Conservation (phyloP, 2,329 filamentous ascomycete species). For the Truncatella angustata region DNA sequence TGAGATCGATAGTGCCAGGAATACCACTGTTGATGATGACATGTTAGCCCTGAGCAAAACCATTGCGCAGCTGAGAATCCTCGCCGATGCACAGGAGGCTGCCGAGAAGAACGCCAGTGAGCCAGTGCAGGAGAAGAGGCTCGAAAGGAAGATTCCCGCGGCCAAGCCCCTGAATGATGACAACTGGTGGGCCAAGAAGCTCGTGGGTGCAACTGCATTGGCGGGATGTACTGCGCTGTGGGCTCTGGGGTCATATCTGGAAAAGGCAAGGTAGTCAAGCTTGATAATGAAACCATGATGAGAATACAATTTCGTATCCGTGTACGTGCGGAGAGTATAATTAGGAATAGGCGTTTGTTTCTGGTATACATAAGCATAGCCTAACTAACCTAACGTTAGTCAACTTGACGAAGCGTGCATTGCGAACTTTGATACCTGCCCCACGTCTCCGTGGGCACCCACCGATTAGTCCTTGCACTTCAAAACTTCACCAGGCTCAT, state of each 20-base stretch:
- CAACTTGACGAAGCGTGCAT: background rate
- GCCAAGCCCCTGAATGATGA: conserved; percentile 64
- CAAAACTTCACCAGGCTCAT: too few relatives aligned
- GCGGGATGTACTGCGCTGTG: conserved; percentile 61
- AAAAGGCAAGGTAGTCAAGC: conserved; percentile 21
- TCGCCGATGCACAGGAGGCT: conserved; percentile 44
- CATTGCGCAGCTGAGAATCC: conserved; percentile 53
- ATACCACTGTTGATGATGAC: conserved; percentile 66
- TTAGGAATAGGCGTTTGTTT: too few relatives aligned
- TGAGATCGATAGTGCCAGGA: conserved; percentile 70
- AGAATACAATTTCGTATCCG: background rate
- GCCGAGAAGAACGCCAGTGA: conserved; percentile 26
- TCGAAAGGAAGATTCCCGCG: conserved; percentile 39
- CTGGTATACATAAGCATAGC: too few relatives aligned
- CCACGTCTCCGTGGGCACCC: too few relatives aligned
- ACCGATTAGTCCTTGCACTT: too few relatives aligned
- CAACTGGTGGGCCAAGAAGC: conserved; percentile 66
- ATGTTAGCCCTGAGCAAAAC: conserved; percentile 71
- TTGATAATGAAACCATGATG: background rate
- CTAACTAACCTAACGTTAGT: too few relatives aligned
- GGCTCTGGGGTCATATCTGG: conserved; percentile 55
- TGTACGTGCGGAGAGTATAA: too few relatives aligned
- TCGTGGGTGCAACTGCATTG: conserved; percentile 59
- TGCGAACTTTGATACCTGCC: background rate
- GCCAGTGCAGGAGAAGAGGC: conserved; percentile 16